Percentiles rank a stretch among this genome's conserved stretches.
phyloP scores from a whole-genome alignment of 2,329 filamentous ascomycete genomes.

The Aspergillus quadrilineatus region DNA sequence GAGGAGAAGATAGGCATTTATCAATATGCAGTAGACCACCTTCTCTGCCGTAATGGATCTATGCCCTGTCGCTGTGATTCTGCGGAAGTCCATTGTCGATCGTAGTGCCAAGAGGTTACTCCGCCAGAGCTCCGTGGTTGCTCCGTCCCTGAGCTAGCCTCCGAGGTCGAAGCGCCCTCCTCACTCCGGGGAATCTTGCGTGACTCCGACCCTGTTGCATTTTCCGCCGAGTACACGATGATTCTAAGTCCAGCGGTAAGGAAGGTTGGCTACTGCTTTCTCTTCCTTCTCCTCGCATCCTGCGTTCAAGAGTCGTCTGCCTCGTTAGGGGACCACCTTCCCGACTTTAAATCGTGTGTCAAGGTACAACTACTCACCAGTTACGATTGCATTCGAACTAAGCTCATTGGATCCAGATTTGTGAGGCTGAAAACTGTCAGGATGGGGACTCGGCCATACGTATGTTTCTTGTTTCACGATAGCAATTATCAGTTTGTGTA shows the following conservation, averaged over 20 bases:
- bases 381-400: neutral
- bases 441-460: conserved; percentile 66
- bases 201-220: neutral
- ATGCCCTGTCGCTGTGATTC: no score
- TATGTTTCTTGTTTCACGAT: conserved; percentile 49
- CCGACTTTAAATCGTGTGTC: conserved; percentile 84
- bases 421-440: conserved; percentile 75
- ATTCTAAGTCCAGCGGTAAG: conserved; percentile 21
- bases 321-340: conserved; percentile 78
- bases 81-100: neutral
- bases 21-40: no score
- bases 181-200: neutral
- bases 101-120: conserved; percentile 14
- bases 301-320: conserved; percentile 53
- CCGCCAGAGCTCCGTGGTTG: conserved; percentile 13
- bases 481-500: conserved; percentile 9
- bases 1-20: no score
- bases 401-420: conserved; percentile 59
- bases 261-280: conserved; percentile 27
- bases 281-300: conserved; percentile 33
- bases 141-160: neutral
- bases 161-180: neutral
- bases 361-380: conserved; percentile 56
- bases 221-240: conserved; percentile 28
- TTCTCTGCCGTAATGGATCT: no score